Base-by-base conservation (phyloP, 192 early-diverging fungal species). In the Jimgerdemannia lactiflua region DNA sequence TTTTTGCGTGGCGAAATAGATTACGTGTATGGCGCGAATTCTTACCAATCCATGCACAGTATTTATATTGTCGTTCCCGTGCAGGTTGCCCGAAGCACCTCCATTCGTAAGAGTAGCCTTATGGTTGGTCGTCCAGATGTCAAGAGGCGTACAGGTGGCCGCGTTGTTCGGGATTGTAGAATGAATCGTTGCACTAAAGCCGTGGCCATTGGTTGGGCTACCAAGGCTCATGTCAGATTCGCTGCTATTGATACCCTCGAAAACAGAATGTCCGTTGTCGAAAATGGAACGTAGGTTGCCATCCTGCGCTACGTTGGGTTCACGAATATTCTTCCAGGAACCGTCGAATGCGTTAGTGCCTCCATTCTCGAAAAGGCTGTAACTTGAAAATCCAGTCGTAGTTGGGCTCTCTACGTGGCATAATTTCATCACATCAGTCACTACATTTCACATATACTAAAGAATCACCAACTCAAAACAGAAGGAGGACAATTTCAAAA, bases 301-400 rank as follows among this genome's bases (percentile, higher is more conserved):
- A 40, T 40, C 19, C n/a, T 4, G 40, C n/a, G 42, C 42, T 11
- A 2, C 18, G 39, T n/a, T 71, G 40, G 43, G 68, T 39, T 70
- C 69, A n/a, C 74, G 67, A 43, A 69, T 59, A 39, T 70, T 75
- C 64, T 75, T 75, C 74, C 74, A 75, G 43, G 65, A 67, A 67
- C 43, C 68, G 59, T 75, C 74, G 54, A 75, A 75, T 68, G 74
- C 67, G 69, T 66, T 75, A n/a, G 39, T 68, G 42, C 74, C 54
- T 41, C 42, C 40, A 39, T 42, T 43, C 42, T 75, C 67, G 17
- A 75, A 75, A 59, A 75, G 67, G 43, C 74, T 75, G 59, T 75
- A 75, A 49, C 65, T 75, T 42, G 74, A 42, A 49, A 75, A 75
- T 3, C 42, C 41, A 17, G 74, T 59, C 14, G 49, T 59, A 14